A percentile compares a stretch with the other conserved stretches of the same genome.
These are phyloP conservation scores for Fonsecaea pedrosoi DNA, from an alignment of 2,329 filamentous ascomycete species.

Conservation along the genomic window DNA sequence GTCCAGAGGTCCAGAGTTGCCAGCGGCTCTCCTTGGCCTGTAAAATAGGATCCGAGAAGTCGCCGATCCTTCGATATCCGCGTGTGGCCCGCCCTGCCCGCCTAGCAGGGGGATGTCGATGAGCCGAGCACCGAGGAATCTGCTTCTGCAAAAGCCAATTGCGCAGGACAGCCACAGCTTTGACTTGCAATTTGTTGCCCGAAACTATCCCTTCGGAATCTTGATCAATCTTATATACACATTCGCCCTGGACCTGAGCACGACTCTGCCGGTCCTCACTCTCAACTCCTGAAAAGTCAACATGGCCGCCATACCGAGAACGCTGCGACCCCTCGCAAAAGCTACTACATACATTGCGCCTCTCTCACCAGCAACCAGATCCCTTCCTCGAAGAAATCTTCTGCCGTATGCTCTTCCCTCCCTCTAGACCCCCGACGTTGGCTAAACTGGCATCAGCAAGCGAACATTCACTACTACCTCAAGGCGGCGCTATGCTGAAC, in stretches of 20 bases:
- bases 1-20: not conserved
- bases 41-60: constrained; percentile 21
- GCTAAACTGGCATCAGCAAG: constrained; percentile 22
- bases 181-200: constrained; percentile 9
- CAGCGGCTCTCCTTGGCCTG: not conserved
- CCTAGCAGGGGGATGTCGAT: not conserved
- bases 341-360: constrained; percentile 19
- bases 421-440: constrained; percentile 12
- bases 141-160: not conserved
- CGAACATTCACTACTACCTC: constrained; percentile 47
- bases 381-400: constrained; percentile 37
- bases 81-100: not conserved
- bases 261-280: not conserved
- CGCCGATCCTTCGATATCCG: constrained; percentile 19
- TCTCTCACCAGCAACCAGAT: constrained; percentile 21
- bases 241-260: not conserved
- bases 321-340: constrained; percentile 49
- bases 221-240: not conserved
- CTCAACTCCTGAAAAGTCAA: constrained; percentile 23
- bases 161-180: not conserved
- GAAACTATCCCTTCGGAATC: constrained; percentile 12
- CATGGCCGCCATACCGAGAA: constrained; percentile 59
- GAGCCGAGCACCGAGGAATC: constrained; percentile 24
- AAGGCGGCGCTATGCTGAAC: constrained; percentile 45
- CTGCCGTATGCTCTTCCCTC: constrained; percentile 47